phyloP scores from a whole-genome alignment of 495 filamentous ascomycete species.

The Xylaria sp. region DNA sequence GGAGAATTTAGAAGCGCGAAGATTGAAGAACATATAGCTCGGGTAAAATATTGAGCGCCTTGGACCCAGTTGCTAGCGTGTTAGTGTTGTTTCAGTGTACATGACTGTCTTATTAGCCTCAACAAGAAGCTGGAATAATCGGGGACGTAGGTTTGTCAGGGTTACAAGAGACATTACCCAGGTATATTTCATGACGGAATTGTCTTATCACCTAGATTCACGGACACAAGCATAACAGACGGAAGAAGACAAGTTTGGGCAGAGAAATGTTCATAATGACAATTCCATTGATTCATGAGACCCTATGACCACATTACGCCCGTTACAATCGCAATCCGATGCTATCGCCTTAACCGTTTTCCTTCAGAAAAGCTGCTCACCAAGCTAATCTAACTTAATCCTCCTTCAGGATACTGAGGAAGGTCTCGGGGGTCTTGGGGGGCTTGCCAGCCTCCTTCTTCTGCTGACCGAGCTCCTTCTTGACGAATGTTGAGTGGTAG shows the following conservation, averaged over 20 bases:
- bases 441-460: conserved; percentile 51
- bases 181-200: not conserved
- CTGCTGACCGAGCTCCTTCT: conserved; percentile 62
- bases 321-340: conserved; percentile 39
- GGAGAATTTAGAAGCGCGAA: not conserved
- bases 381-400: conserved; percentile 46
- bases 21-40: not conserved
- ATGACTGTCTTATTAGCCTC: not conserved
- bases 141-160: not conserved
- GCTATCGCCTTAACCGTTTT: conserved; percentile 30
- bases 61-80: too few species aligned
- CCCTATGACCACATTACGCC: conserved; percentile 45
- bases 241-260: conserved; percentile 23
- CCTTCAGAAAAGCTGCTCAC: conserved; percentile 43
- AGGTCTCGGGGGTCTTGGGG: conserved; percentile 41
- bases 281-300: conserved; percentile 46
- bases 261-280: conserved; percentile 38
- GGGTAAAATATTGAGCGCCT: not conserved
- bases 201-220: not conserved
- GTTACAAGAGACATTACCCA: not conserved
- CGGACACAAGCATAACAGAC: not conserved
- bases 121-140: not conserved
- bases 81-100: not conserved
- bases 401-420: conserved; percentile 51
- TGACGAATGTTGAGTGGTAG: conserved; percentile 85